Percentiles rank a stretch among this genome's conserved stretches.
phyloP scores from a whole-genome alignment of 2,329 filamentous ascomycete genomes.

The Hypoxylon sp. region DNA sequence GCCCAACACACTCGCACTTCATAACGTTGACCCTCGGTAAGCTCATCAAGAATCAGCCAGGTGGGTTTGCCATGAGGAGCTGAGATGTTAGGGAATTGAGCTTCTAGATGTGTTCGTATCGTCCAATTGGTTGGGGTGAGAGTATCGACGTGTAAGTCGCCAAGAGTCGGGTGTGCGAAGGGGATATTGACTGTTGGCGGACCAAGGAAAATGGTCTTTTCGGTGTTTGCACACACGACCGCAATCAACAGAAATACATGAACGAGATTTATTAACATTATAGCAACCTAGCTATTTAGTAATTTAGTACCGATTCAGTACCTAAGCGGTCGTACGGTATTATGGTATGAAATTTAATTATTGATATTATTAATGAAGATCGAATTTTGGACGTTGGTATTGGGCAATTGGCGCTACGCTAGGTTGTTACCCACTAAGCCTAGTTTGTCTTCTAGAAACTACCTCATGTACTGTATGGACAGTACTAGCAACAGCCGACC shows the following conservation, averaged over 20 bases:
- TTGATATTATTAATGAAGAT: conserved; percentile 40
- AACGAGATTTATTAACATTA: conserved; percentile 43
- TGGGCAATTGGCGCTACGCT: conserved; percentile 34
- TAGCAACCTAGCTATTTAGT: conserved; percentile 7
- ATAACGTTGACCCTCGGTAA: conserved; percentile 83
- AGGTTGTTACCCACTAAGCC: conserved; percentile 22
- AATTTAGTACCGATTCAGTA: neutral
- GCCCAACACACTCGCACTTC: conserved; percentile 95
- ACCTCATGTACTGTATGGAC: too few species aligned
- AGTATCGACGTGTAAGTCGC: conserved; percentile 74
- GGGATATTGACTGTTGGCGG: conserved; percentile 73
- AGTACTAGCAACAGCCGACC: neutral
- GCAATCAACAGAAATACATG: conserved; percentile 37
- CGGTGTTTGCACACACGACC: conserved; percentile 78
- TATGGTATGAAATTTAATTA: conserved; percentile 24
- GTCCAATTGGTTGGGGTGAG: conserved; percentile 71
- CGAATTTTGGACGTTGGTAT: conserved; percentile 25
- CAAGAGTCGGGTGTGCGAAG: conserved; percentile 68
- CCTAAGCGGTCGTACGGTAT: neutral
- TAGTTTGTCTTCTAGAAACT: conserved; percentile 13
- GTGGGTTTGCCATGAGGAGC: conserved; percentile 72
- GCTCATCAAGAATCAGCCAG: conserved; percentile 83
- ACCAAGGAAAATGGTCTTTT: conserved; percentile 90
- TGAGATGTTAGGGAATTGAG: conserved; percentile 74
- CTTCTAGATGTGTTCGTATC: conserved; percentile 75